phyloP scores from a whole-genome alignment of 1,284 basidiomycete species.

The Dichomitus squalens region DNA sequence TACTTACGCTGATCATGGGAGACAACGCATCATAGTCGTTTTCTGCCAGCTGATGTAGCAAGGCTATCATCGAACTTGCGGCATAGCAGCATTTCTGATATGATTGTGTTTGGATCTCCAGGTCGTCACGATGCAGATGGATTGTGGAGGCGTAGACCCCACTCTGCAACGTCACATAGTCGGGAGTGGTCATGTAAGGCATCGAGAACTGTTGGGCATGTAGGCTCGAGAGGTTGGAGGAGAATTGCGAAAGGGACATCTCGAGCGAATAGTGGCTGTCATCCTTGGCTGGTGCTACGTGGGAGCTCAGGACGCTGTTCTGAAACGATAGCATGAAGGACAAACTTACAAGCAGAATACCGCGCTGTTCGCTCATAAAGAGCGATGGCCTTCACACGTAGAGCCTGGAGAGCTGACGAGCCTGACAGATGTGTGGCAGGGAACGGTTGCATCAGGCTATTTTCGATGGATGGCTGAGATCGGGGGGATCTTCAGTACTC shows the following conservation, averaged over 20 bases:
- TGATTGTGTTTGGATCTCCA: slow-evolving; percentile 34
- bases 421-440: slow-evolving; percentile 16
- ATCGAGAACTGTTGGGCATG: slow-evolving; percentile 32
- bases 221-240: slow-evolving; percentile 42
- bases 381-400: slow-evolving; percentile 50
- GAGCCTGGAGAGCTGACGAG: slow-evolving; percentile 29
- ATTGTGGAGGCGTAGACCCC: slow-evolving; percentile 52
- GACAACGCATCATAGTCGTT: slow-evolving; percentile 54
- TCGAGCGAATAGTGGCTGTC: slow-evolving; percentile 41
- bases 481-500: not conserved
- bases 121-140: slow-evolving; percentile 45
- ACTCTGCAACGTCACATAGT: slow-evolving; percentile 52
- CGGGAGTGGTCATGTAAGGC: slow-evolving; percentile 36
- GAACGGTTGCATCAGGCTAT: slow-evolving; percentile 7
- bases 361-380: slow-evolving; percentile 54
- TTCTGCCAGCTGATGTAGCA: slow-evolving; percentile 49
- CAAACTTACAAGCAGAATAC: slow-evolving; percentile 41
- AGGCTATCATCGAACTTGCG: slow-evolving; percentile 44
- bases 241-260: slow-evolving; percentile 46
- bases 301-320: not conserved
- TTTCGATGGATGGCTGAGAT: slow-evolving; percentile 10
- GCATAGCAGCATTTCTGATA: slow-evolving; percentile 44
- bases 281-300: slow-evolving; percentile 28
- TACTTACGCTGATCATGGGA: slow-evolving; percentile 48
- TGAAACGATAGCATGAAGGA: not conserved